These are phyloP conservation scores for Mychonastes homosphaera DNA, from an alignment of 139 green algal genomes.

Conservation along the genomic window DNA sequence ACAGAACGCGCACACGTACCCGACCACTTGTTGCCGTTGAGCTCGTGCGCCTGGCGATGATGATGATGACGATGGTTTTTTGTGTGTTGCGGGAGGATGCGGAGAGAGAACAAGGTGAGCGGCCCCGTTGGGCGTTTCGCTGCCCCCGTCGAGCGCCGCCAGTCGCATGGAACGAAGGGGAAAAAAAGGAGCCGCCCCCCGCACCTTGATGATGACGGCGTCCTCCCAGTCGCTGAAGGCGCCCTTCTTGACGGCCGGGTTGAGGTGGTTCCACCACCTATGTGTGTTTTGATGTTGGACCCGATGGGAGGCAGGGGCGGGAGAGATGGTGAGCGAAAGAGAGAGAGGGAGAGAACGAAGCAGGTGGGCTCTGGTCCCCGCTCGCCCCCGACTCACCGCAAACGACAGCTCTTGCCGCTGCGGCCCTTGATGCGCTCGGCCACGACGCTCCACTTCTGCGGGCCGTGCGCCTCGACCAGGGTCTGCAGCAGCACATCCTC, in stretches of 20 bases:
- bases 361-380: too few species aligned
- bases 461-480: slow-evolving; percentile 41
- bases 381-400: slow-evolving; percentile 36
- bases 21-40: slow-evolving; percentile 37
- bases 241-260: slow-evolving; percentile 62
- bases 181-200: background rate
- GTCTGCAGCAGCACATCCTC: slow-evolving; percentile 47
- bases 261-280: slow-evolving; percentile 80
- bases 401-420: slow-evolving; percentile 72
- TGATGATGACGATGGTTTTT: too few species aligned
- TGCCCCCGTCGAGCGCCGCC: too few species aligned
- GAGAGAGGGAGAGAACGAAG: too few species aligned
- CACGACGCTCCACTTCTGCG: slow-evolving; percentile 70
- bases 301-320: too few species aligned
- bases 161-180: too few species aligned
- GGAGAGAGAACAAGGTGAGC: too few species aligned
- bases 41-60: slow-evolving; percentile 32
- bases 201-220: slow-evolving; percentile 50
- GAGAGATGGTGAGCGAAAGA: too few species aligned
- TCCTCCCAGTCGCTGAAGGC: slow-evolving; percentile 66
- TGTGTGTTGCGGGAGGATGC: background rate
- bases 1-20: background rate
- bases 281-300: too few species aligned
- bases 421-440: slow-evolving; percentile 62
- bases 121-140: too few species aligned